Conservation (phyloP, 805 yeast genomes). For the Cyberlindnera samutprakarnensis region DNA sequence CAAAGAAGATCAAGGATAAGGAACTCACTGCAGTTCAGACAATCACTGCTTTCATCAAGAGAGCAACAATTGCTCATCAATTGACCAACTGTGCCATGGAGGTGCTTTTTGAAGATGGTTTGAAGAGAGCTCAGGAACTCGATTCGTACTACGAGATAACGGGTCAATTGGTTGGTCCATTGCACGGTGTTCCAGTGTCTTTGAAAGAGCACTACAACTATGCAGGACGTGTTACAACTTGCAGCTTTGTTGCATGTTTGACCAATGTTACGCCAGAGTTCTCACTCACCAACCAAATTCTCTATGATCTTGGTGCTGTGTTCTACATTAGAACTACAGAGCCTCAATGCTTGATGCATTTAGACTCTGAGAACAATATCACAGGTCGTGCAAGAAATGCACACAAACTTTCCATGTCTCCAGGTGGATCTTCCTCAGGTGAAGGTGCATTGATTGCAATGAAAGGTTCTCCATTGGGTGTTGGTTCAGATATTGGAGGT, state of each 20-base stretch:
- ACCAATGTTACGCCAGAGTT: conserved; percentile 40
- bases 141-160: conserved; percentile 43
- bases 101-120: conserved; percentile 58
- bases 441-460: conserved; percentile 58
- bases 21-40: conserved; percentile 17
- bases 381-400: conserved; percentile 55
- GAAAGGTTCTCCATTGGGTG: conserved; percentile 54
- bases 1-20: conserved; percentile 9
- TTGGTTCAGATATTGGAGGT: conserved; percentile 71
- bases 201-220: conserved; percentile 57
- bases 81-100: conserved; percentile 54
- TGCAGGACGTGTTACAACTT: conserved; percentile 48
- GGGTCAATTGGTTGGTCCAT: conserved; percentile 53
- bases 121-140: conserved; percentile 44
- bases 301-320: conserved; percentile 35
- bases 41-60: conserved; percentile 24
- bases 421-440: conserved; percentile 74
- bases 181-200: conserved; percentile 65
- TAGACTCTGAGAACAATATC: conserved; percentile 54
- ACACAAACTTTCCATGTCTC: conserved; percentile 45
- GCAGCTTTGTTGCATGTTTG: conserved; percentile 48
- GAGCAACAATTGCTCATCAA: conserved; percentile 58
- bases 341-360: conserved; percentile 66
- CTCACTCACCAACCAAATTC: conserved; percentile 38
- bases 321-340: conserved; percentile 59